A percentile compares a stretch with the other conserved stretches of the same genome.
These are phyloP conservation scores for Sarocladium oryzae DNA, from an alignment of 2,329 filamentous ascomycete genomes.

Conservation along the genomic window DNA sequence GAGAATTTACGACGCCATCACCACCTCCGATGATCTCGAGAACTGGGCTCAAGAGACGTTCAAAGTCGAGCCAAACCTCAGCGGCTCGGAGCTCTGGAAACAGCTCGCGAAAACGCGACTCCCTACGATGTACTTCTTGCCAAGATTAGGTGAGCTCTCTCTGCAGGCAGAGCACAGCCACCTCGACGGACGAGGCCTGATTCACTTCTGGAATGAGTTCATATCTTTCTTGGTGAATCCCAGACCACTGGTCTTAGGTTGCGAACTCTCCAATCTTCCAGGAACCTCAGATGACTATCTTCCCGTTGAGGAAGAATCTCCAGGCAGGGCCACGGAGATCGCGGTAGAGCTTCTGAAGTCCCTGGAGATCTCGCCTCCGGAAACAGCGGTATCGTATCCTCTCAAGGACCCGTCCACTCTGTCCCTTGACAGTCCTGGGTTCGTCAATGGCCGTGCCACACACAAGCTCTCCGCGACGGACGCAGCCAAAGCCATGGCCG, in stretches of 20 bases:
- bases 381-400: conserved; percentile 7
- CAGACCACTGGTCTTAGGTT: conserved; percentile 5
- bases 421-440: background rate
- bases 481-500: background rate
- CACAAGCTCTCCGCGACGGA: background rate
- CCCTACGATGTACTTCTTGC: conserved; percentile 9
- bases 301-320: background rate
- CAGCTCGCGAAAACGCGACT: conserved; percentile 4
- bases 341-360: background rate
- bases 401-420: background rate
- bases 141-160: conserved; percentile 9
- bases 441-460: conserved; percentile 2
- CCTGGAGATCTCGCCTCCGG: conserved; percentile 5
- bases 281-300: conserved; percentile 11
- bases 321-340: background rate
- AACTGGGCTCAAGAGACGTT: conserved; percentile 10
- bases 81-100: conserved; percentile 8
- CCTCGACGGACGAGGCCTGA: conserved; percentile 9
- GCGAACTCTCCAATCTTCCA: conserved; percentile 8
- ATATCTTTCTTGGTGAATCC: conserved; percentile 9
- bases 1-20: conserved; percentile 8
- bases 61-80: conserved; percentile 5
- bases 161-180: conserved; percentile 10
- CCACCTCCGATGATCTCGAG: conserved; percentile 5
- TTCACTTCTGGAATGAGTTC: conserved; percentile 11